Evolutionary conservation across 2,329 filamentous ascomycete species (phyloP), one percentile per base, ranked within the genome.

Genomic region (Scedosporium dehoogii): DNA sequence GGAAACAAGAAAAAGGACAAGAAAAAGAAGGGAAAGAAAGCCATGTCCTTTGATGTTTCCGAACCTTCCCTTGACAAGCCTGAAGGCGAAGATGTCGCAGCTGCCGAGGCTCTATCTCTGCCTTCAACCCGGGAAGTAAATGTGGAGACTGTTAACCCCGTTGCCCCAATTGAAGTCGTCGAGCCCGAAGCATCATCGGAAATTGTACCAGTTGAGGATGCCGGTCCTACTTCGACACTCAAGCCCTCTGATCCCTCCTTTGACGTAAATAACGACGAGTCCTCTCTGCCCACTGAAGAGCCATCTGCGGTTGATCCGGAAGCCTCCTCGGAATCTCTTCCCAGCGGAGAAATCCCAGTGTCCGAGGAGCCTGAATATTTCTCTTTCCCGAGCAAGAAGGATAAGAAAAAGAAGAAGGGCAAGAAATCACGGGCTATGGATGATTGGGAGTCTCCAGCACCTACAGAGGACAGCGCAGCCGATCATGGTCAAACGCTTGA

Each of bases 351-450:
- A 12, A n/a, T n/a, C 7, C 41, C 42, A 51, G 6, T 25, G 21
- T 41, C 41, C n/a, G 38, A 46, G 29, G 58, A 59, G 41, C n/a
- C 46, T 1, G 59, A 33, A n/a, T 21, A 21, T 6, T 38, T 33
- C 16, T 44, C 23, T 9, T 41, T 23, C 18, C 9, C 63, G 46
- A 38, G 57, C 58, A 67, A 70, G 62, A 65, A 67, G 44, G 64
- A 63, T 41, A 68, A 72, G 58, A 71, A 70, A 64, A 70, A 70
- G 59, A 73, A 73, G 65, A 72, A 73, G 67, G 68, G 68, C 60
- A 66, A 67, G 53, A 62, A 61, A 27, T 59, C 63, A 51, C 51
- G 38, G 44, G 59, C n/a, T 5, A 9, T 18, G 42, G 42, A 12
- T 25, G 44, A 27, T n/a, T 44, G 33, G 42, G 38, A 56, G 23